phyloP scores from a whole-genome alignment of 176 grass and related monocot species.

The Typha latifolia region DNA sequence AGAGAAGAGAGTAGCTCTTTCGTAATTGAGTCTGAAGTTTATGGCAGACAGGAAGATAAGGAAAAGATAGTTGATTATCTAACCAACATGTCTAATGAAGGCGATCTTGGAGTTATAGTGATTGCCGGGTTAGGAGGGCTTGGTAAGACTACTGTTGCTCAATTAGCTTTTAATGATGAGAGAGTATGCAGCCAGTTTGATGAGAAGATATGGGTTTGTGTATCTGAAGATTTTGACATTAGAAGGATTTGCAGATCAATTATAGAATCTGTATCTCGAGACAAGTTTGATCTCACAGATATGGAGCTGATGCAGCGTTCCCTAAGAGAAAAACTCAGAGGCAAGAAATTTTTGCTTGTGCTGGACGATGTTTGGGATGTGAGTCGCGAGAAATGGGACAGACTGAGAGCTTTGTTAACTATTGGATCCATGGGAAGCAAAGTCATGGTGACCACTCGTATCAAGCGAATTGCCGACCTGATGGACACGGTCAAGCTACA shows the following conservation, averaged over 20 bases:
- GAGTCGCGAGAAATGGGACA: slow-evolving; percentile 12
- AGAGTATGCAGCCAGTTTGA: not conserved
- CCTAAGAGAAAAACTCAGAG: not conserved
- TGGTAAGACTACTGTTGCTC: slow-evolving; percentile 11
- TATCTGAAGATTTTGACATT: not conserved
- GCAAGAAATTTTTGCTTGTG: slow-evolving; percentile 17
- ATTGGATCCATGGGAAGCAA: slow-evolving; percentile 12
- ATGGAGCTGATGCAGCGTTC: not conserved
- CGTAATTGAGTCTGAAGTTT: not conserved
- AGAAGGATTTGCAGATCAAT: not conserved
- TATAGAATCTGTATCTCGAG: not conserved
- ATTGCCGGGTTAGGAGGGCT: not conserved
- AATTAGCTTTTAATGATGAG: slow-evolving; percentile 4
- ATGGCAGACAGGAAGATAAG: not conserved
- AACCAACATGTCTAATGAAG: not conserved
- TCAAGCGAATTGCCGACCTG: slow-evolving; percentile 2
- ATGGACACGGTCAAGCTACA: not conserved
- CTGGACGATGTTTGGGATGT: slow-evolving; percentile 30
- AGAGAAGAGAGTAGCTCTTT: not conserved
- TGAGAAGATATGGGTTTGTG: not conserved
- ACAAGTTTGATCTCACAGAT: not conserved
- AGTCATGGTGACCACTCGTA: slow-evolving; percentile 25
- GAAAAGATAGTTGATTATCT: not conserved
- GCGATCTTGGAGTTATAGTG: not conserved
- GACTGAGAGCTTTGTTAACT: slow-evolving; percentile 5